Conservation (phyloP, 202 grass and related monocot species). For the Eragrostis tef region DNA sequence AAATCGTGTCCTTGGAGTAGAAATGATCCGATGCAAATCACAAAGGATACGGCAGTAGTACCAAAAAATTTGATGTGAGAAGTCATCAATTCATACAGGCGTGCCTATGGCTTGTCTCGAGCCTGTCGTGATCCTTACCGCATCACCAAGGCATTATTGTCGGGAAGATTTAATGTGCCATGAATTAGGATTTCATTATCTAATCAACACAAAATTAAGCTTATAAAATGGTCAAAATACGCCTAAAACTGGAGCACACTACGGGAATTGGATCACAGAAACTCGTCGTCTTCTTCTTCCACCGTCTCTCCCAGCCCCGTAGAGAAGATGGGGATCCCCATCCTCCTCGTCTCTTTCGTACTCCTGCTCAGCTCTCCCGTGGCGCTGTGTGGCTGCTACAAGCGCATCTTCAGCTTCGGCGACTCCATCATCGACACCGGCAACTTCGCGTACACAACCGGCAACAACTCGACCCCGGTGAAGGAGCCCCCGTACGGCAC, state of each 20-base stretch:
- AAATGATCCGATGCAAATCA: not conserved
- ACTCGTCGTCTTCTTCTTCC: not conserved
- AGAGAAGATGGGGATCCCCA: slow-evolving; percentile 1
- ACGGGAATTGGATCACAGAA: not conserved
- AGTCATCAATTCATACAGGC: not conserved
- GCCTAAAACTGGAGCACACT: not conserved
- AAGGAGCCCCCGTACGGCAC: not conserved
- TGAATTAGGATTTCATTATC: no score
- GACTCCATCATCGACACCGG: not conserved
- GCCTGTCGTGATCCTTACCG: no score
- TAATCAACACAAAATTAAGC: no score
- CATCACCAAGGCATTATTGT: no score
- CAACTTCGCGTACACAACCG: not conserved
- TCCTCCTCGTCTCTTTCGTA: not conserved
- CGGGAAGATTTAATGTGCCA: no score
- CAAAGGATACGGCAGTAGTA: not conserved
- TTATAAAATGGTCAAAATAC: no score
- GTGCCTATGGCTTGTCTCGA: no score
- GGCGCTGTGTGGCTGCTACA: not conserved
- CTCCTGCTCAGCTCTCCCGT: not conserved
- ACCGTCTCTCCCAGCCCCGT: not conserved
- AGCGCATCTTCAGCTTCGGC: not conserved
- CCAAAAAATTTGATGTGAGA: not conserved
- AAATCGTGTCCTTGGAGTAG: not conserved
- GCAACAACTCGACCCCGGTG: not conserved